Evolutionary conservation across 768 basidiomycete genomes (phyloP).

Genomic region (Boletus tomentosulus): DNA sequence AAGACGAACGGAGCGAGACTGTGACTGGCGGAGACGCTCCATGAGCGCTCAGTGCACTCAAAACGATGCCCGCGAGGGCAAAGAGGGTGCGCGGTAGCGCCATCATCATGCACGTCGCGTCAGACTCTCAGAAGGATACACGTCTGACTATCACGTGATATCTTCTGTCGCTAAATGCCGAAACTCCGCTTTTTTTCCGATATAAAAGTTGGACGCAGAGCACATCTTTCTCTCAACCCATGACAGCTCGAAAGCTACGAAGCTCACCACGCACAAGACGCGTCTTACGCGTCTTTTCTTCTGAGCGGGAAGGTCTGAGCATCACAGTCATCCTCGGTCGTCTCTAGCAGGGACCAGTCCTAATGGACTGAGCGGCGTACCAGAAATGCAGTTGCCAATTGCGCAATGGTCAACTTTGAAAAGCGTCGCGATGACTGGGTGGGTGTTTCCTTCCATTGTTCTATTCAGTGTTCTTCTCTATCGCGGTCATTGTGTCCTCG

Average conservation of each 20-base stretch:
- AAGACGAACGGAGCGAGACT: constrained; percentile 28
- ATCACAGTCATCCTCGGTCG: constrained; percentile 26
- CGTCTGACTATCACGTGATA: constrained; percentile 21
- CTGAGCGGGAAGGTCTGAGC: constrained; percentile 36
- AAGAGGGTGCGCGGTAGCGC: constrained; percentile 11
- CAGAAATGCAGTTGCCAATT: constrained; percentile 25
- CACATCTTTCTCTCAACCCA: background rate
- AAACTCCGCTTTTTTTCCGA: constrained; percentile 12
- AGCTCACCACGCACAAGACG: constrained; percentile 28
- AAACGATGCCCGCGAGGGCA: constrained; percentile 14
- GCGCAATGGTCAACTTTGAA: constrained; percentile 22
- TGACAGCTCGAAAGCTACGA: constrained; percentile 29
- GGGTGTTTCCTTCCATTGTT: constrained; percentile 3
- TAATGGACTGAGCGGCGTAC: constrained; percentile 27
- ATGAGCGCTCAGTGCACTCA: constrained; percentile 12
- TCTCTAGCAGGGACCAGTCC: constrained; percentile 27
- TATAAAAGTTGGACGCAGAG: constrained; percentile 5
- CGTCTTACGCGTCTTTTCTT: constrained; percentile 16
- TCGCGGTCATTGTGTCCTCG: constrained; percentile 16
- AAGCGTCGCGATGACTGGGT: constrained; percentile 28
- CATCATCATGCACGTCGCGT: constrained; percentile 2
- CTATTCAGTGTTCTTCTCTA: constrained; percentile 17
- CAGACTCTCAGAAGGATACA: constrained; percentile 8
- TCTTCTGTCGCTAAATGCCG: constrained; percentile 9
- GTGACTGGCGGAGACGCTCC: constrained; percentile 30